Conservation (phyloP, 495 filamentous ascomycete genomes). For the Friedmanniomyces simplex region DNA sequence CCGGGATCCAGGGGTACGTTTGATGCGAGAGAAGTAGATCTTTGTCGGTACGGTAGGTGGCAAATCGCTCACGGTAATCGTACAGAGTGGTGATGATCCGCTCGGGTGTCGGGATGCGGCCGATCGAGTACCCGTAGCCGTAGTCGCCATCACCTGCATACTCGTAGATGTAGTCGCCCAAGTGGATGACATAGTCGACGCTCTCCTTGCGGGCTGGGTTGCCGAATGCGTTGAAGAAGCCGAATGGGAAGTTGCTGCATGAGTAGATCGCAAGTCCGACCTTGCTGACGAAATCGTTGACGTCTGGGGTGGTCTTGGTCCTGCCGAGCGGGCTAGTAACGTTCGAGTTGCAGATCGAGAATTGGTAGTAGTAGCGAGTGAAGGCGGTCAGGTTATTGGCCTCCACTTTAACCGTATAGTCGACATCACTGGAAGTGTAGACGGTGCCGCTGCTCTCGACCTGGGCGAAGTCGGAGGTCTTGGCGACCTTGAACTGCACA, state of each 20-base stretch:
- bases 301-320: slow-evolving; percentile 31
- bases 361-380: slow-evolving; percentile 45
- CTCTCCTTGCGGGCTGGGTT: slow-evolving; percentile 56
- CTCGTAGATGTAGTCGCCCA: slow-evolving; percentile 65
- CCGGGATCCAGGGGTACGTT: slow-evolving; percentile 55
- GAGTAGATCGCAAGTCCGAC: slow-evolving; percentile 33
- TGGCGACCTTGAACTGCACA: slow-evolving; percentile 44
- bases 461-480: slow-evolving; percentile 30
- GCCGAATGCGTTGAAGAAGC: slow-evolving; percentile 39
- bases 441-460: slow-evolving; percentile 40
- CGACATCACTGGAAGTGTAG: slow-evolving; percentile 56
- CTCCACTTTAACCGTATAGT: slow-evolving; percentile 62
- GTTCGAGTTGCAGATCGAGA: slow-evolving; percentile 32
- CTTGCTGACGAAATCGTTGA: slow-evolving; percentile 26
- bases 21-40: slow-evolving; percentile 49
- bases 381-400: slow-evolving; percentile 47
- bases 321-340: slow-evolving; percentile 31
- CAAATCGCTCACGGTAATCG: slow-evolving; percentile 53
- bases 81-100: slow-evolving; percentile 36
- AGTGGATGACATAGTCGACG: slow-evolving; percentile 55
- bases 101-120: slow-evolving; percentile 27
- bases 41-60: slow-evolving; percentile 52
- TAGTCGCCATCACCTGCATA: slow-evolving; percentile 43
- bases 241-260: slow-evolving; percentile 31
- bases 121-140: slow-evolving; percentile 28